Evolutionary conservation across 169 alveolate species (phyloP).

Genomic region (Eimeria sp.): DNA sequence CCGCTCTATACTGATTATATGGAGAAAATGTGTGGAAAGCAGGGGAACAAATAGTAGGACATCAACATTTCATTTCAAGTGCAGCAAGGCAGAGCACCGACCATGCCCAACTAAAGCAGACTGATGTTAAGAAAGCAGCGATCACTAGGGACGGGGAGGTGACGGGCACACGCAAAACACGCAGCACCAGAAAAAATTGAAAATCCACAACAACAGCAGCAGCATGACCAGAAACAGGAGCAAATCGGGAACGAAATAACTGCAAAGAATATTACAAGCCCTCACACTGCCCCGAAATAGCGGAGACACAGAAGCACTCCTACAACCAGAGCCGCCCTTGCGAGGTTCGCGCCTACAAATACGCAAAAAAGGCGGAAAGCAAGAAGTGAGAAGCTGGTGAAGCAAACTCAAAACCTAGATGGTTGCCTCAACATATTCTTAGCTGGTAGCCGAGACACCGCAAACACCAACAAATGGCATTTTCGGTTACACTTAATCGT

Average conservation of each 20-base stretch:
- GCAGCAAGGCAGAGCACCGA: not conserved
- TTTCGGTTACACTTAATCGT: not conserved
- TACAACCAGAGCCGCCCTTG: not conserved
- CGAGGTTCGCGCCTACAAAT: not conserved
- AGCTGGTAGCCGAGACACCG: not conserved
- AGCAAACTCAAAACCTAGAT: not conserved
- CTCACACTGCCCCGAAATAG: constrained; percentile 53
- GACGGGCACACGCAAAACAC: not conserved
- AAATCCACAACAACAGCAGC: not conserved
- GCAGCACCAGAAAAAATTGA: too few relatives aligned
- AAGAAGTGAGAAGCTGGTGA: not conserved
- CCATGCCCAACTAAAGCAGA: too few relatives aligned
- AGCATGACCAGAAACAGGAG: not conserved
- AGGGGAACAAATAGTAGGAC: too few relatives aligned
- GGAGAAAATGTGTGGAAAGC: too few relatives aligned
- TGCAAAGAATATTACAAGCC: not conserved
- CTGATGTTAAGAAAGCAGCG: not conserved
- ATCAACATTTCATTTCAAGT: not conserved
- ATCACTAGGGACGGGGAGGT: not conserved
- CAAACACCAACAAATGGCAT: not conserved
- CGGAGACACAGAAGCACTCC: constrained; percentile 29
- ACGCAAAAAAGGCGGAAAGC: not conserved
- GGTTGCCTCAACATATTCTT: not conserved
- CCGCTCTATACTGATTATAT: too few relatives aligned
- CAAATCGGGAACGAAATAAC: not conserved